Conservation (phyloP, 129 eudicot genomes). For the Lactuca sativa region DNA sequence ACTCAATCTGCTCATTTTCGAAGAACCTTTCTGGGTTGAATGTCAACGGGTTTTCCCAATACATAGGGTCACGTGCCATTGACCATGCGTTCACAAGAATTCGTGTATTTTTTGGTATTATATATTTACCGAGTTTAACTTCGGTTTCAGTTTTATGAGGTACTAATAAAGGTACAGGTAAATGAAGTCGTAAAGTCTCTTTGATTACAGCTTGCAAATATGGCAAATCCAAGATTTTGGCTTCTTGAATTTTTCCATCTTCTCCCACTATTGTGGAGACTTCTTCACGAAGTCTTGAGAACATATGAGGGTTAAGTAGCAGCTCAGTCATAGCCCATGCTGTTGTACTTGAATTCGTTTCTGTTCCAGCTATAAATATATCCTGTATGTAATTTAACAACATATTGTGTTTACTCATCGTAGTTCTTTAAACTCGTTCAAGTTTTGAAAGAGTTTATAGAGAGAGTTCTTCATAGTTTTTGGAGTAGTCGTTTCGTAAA, state of each 20-base stretch:
- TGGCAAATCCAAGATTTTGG: constrained; percentile 27
- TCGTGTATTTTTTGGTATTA: constrained; percentile 32
- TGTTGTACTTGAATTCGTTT: constrained; percentile 32
- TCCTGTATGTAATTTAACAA: constrained; percentile 29
- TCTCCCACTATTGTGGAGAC: constrained; percentile 19
- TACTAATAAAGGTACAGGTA: constrained; percentile 30
- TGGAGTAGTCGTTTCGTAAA: no score
- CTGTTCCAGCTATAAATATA: constrained; percentile 43
- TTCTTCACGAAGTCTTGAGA: constrained; percentile 37
- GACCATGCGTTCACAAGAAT: constrained; percentile 41
- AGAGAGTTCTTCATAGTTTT: no score
- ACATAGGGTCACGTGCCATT: constrained; percentile 33
- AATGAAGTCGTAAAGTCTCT: constrained; percentile 41
- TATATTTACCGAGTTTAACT: constrained; percentile 20
- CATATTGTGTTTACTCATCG: not conserved
- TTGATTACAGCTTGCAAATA: constrained; percentile 40
- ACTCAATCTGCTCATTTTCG: constrained; percentile 7
- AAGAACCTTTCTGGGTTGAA: constrained; percentile 48
- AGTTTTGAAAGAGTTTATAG: no score
- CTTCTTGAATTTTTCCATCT: constrained; percentile 34
- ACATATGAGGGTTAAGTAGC: constrained; percentile 20
- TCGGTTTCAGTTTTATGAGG: constrained; percentile 34
- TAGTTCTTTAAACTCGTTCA: no score
- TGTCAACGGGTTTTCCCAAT: constrained; percentile 29
- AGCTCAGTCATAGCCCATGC: constrained; percentile 48